Base-by-base conservation (phyloP, 352 stramenopile genomes). In the Phytophthora pisi region DNA sequence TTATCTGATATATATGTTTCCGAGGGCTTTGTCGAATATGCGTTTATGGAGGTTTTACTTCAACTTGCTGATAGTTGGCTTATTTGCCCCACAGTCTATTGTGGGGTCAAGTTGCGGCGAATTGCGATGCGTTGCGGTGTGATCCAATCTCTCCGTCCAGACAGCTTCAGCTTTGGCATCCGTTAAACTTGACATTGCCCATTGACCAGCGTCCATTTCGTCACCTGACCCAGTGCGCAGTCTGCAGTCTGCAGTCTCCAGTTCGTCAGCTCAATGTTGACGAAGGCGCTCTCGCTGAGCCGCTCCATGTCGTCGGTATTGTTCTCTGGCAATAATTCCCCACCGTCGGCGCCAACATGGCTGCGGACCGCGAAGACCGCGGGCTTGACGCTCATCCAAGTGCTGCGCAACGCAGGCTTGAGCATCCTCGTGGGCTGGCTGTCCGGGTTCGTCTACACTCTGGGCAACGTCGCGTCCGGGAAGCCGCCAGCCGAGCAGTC, bases 341-440 rank as follows among this genome's bases (percentile, higher is more conserved):
- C 11, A 15, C 34, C 13, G 10, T 46, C 13, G 0, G 15, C 11
- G 6, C 2, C 38, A 15, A 18, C 13, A 20, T 20, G 38, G 20
- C 43, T 50, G 5, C 43, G 11, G 11, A 50, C 16, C 9, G 43
- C 43, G 43, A 23, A 28, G n/a, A 26, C 20, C 9, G 31, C 31
- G 15, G 20, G 34, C 2, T 16, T 13, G 23, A 61, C 61, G 28
- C 51, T 61, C 7, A 16, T 28, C 23, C 47, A 31, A 23, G 61
- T 63, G 31, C 43, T 68, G 11, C 61, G 52, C 46, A 65, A 65
- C 11, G 31, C 58, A 5, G 28, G 16, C 6, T 51, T 58, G 24
- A 58, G 58, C 13, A 58, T 57, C 10, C 23, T 43, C 2, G 49
- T 53, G 13, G 49, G 49, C 9, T 65, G 60, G 50, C 4, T 67